These are phyloP conservation scores for Xylaria sp. DNA, from an alignment of 2,329 filamentous ascomycete species.

Conservation along the genomic window DNA sequence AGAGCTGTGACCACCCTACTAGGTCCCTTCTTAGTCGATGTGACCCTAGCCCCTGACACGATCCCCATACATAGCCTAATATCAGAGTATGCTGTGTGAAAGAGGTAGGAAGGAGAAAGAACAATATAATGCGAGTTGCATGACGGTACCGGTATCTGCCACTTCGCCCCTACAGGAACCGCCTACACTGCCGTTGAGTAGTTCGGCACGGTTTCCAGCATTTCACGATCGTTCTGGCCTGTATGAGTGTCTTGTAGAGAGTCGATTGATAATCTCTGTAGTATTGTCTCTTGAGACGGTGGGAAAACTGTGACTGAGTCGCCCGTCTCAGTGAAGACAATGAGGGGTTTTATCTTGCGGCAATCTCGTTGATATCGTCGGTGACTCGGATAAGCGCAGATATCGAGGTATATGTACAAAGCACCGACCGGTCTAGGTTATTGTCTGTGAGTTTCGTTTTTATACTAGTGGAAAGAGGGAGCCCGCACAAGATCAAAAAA, in stretches of 20 bases:
- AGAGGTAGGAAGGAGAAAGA: too few relatives aligned
- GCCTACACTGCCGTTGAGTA: too few relatives aligned
- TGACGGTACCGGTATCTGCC: not conserved
- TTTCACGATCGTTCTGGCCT: not conserved
- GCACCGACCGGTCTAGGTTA: not conserved
- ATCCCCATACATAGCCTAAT: too few relatives aligned
- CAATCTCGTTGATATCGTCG: slow-evolving; percentile 16
- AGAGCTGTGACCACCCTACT: too few relatives aligned
- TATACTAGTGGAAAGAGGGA: not conserved
- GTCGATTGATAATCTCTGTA: slow-evolving; percentile 17
- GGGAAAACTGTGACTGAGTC: slow-evolving; percentile 11
- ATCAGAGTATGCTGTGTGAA: too few relatives aligned
- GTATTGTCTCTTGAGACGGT: not conserved
- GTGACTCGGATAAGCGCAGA: not conserved
- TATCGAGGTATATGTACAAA: not conserved
- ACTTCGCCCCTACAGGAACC: too few relatives aligned
- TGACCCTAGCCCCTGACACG: too few relatives aligned
- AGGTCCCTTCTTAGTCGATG: too few relatives aligned
- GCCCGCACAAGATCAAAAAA: not conserved
- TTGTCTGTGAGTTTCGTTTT: not conserved
- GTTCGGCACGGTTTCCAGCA: not conserved
- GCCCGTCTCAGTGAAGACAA: slow-evolving; percentile 19
- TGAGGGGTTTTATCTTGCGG: slow-evolving; percentile 11
- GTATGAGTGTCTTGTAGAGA: slow-evolving; percentile 3
- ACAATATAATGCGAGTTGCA: not conserved